Evolutionary conservation across 202 grass and related monocot species (phyloP).

Genomic region (Digitaria exilis): DNA sequence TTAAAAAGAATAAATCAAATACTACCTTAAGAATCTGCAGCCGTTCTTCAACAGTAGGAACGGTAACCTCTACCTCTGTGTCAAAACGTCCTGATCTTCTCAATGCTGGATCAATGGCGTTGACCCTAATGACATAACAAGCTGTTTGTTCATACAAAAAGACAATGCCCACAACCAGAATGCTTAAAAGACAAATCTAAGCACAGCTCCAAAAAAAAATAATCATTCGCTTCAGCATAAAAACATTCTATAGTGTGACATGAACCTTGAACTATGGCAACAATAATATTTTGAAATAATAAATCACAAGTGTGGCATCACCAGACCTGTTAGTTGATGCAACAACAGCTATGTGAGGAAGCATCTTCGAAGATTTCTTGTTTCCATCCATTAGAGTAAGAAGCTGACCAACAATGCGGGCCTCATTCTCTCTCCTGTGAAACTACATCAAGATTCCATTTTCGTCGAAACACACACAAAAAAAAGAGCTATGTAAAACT

Average conservation of each 20-base stretch:
- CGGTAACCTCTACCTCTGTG: constrained; percentile 77
- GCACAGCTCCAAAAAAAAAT: neutral
- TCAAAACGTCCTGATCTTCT: constrained; percentile 90
- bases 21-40: constrained; percentile 75
- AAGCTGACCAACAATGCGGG: constrained; percentile 86
- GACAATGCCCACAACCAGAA: constrained; percentile 19
- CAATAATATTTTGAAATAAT: neutral
- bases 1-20: neutral
- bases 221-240: constrained; percentile 7
- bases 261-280: neutral
- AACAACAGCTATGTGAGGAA: constrained; percentile 79
- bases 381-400: constrained; percentile 96
- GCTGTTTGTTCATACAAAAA: constrained; percentile 30
- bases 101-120: constrained; percentile 89
- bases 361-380: constrained; percentile 60
- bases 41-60: constrained; percentile 76
- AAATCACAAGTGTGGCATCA: neutral
- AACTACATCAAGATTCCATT: neutral
- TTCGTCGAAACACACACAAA: neutral
- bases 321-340: constrained; percentile 93
- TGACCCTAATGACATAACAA: constrained; percentile 58
- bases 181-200: neutral
- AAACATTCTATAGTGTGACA: neutral
- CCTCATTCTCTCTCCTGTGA: constrained; percentile 73
- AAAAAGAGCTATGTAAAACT: constrained; percentile 1